Evolutionary conservation across 2,329 filamentous ascomycete species (phyloP), one percentile per base, ranked within the genome.

Genomic region (Penicillium sp.): DNA sequence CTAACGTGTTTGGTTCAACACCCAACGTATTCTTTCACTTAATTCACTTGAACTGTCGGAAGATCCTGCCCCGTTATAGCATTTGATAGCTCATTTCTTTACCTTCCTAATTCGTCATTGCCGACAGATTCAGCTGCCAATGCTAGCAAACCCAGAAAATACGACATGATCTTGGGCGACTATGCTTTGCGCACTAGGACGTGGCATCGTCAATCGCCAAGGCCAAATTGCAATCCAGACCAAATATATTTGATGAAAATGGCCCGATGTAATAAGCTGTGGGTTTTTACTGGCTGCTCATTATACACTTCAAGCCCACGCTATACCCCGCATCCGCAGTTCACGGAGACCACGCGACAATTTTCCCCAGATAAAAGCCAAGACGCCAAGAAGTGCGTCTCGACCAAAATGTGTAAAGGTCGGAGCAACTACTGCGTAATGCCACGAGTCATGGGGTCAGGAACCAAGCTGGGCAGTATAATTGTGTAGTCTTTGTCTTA

Each of bases 341-440:
- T 51, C 40, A 22, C 46, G 31, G 40, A 37, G 42, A 43, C 62
- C 62, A 65, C 62, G 61, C 62, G 62, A 65, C 56, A 55, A 55
- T 50, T 65, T 65, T 62, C 62, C 62, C 62, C 62, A 56, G 61
- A 65, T 37, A 41, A 46, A 56, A 41, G 61, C 61, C 62, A 64
- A 64, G 62, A 55, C 53, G 61, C 61, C 47, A 64, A 64, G 56
- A 22, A 40, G 43, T 37, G 33, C 16, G 33, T 5, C 41, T 28
- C 35, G 17, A 44, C 36, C 25, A n/a, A 46, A 44, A 33, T 11
- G 50, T 37, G 17, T 17, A 41, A 46, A 49, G n/a, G 25, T 22
- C 42, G 38, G 46, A 57, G 35, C n/a, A 45, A 42, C 22, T 36
- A 33, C 33, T 28, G 16, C 45, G 40, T 33, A 50, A 44, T 53